Evolutionary conservation across 2,329 filamentous ascomycete species (phyloP).

Genomic region (Venturia nashicola): DNA sequence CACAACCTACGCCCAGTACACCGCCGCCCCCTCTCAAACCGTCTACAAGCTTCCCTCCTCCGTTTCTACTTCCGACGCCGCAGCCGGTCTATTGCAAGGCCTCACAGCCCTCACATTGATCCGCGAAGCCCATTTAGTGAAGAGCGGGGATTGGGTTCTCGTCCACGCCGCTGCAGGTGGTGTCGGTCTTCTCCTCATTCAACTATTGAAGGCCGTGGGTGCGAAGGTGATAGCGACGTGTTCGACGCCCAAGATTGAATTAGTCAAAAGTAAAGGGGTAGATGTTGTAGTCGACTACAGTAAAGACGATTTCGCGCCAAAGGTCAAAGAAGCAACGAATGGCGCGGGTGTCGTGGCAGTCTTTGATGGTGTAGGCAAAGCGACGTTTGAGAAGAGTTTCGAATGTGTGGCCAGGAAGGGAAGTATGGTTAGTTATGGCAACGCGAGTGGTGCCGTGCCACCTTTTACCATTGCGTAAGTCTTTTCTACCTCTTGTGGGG

Average conservation of each 20-base stretch:
- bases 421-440: conserved; percentile 66
- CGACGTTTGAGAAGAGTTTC: conserved; percentile 69
- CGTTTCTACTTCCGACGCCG: conserved; percentile 49
- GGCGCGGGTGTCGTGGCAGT: conserved; percentile 64
- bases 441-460: conserved; percentile 68
- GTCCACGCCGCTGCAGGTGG: conserved; percentile 81
- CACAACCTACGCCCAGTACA: conserved; percentile 48
- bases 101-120: conserved; percentile 72
- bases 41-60: conserved; percentile 52
- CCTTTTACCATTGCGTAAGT: conserved; percentile 50
- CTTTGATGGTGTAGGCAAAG: conserved; percentile 77
- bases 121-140: conserved; percentile 57
- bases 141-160: conserved; percentile 68
- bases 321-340: conserved; percentile 59
- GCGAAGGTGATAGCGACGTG: conserved; percentile 70
- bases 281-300: conserved; percentile 60
- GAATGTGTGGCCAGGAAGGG: conserved; percentile 68
- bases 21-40: conserved; percentile 38
- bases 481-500: conserved; percentile 3
- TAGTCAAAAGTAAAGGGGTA: conserved; percentile 60
- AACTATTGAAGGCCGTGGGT: conserved; percentile 60
- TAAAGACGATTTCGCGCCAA: conserved; percentile 43
- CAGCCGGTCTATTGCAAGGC: conserved; percentile 65
- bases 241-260: conserved; percentile 56
- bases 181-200: conserved; percentile 61